These are phyloP conservation scores for Cryptococcus sp. DNA, from an alignment of 1,284 basidiomycete species.

Conservation along the genomic window DNA sequence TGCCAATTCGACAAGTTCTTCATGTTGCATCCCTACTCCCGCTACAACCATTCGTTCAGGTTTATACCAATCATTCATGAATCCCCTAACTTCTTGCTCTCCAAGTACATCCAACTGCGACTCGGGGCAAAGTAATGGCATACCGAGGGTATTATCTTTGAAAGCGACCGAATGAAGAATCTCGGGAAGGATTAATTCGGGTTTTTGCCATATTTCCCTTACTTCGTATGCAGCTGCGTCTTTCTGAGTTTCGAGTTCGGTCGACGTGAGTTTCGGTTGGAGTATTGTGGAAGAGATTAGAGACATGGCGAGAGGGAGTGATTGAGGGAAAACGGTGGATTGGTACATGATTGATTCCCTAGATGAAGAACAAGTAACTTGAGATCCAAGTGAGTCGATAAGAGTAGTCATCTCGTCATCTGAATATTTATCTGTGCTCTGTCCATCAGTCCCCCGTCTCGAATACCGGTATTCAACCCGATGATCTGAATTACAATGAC, in stretches of 20 bases:
- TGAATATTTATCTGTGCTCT: constrained; percentile 52
- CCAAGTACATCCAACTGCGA: constrained; percentile 72
- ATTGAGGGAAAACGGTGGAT: constrained; percentile 85
- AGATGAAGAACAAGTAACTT: constrained; percentile 86
- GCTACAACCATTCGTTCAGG: constrained; percentile 94
- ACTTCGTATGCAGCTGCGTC: constrained; percentile 92
- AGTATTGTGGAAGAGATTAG: constrained; percentile 88
- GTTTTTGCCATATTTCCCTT: constrained; percentile 79
- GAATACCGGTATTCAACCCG: not conserved
- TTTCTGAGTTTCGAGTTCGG: constrained; percentile 78
- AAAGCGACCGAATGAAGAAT: constrained; percentile 84
- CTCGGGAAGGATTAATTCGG: constrained; percentile 94
- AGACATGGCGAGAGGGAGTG: constrained; percentile 74
- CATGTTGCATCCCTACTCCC: constrained; percentile 86
- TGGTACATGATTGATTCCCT: constrained; percentile 98
- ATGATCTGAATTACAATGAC: too few relatives aligned
- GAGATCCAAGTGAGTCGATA: constrained; percentile 83
- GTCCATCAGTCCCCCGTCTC: not conserved
- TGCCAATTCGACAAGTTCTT: constrained; percentile 76
- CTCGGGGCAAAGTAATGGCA: constrained; percentile 82
- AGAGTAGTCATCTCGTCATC: constrained; percentile 72
- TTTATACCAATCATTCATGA: constrained; percentile 77
- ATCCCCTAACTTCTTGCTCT: constrained; percentile 60
- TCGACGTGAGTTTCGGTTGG: constrained; percentile 68
- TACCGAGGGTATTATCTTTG: constrained; percentile 72